phyloP scores from a whole-genome alignment of 1,284 basidiomycete species.

The Puccinia polysora region DNA sequence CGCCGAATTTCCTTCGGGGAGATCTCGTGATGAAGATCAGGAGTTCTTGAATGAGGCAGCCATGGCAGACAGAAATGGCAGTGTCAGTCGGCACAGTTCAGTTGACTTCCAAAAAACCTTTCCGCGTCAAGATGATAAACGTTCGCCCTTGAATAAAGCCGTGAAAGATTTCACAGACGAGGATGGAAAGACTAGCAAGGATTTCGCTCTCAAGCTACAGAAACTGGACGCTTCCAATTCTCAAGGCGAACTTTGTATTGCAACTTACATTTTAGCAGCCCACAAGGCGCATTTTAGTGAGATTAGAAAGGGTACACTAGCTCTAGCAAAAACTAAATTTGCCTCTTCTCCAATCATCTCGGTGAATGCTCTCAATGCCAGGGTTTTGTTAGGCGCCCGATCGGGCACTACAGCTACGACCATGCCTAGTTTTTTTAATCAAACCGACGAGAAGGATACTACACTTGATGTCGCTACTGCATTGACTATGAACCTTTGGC shows the following conservation, averaged over 20 bases:
- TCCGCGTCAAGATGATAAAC: conserved; percentile 72
- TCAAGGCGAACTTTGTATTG: conserved; percentile 80
- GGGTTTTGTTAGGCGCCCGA: not conserved
- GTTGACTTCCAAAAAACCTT: conserved; percentile 81
- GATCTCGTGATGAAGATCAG: conserved; percentile 15
- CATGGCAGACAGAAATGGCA: not conserved
- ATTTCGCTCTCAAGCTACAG: conserved; percentile 79
- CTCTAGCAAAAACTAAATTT: conserved; percentile 7
- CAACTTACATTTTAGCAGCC: conserved; percentile 78
- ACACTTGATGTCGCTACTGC: conserved; percentile 9
- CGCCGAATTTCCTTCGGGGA: not conserved
- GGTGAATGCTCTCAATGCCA: conserved; percentile 1
- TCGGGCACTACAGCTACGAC: not conserved
- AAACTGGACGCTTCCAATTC: conserved; percentile 75
- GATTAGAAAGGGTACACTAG: conserved; percentile 56
- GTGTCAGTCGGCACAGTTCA: conserved; percentile 54
- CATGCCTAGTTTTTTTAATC: not conserved
- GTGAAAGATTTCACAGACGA: conserved; percentile 84
- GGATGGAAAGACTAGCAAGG: conserved; percentile 81
- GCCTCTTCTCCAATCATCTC: conserved; percentile 16
- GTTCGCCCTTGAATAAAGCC: conserved; percentile 83
- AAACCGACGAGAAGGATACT: not conserved
- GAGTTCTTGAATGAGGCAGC: conserved; percentile 4
- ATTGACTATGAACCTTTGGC: conserved; percentile 34
- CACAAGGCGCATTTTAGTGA: conserved; percentile 84